Percentiles rank a stretch among this genome's conserved stretches.
Conservation (phyloP, 352 stramenopile genomes). For the Phytophthora sansomeana region DNA sequence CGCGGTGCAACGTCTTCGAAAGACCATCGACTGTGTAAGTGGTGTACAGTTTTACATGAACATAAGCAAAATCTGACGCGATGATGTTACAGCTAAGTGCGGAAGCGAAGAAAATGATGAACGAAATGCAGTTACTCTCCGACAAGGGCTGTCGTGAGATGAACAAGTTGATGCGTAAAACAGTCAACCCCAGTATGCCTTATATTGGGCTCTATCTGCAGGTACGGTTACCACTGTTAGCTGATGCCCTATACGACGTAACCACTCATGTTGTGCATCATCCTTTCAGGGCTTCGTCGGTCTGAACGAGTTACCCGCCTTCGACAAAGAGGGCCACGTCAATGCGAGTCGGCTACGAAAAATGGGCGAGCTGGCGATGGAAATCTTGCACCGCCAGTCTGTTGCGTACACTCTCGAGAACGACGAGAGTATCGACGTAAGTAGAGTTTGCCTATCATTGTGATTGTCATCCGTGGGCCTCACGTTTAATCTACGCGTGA, state of each 20-base stretch:
- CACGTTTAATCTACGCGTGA: not conserved
- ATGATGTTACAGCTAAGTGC: slow-evolving; percentile 53
- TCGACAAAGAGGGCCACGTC: slow-evolving; percentile 70
- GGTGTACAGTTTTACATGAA: not conserved
- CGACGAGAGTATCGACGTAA: slow-evolving; percentile 67
- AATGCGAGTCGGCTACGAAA: slow-evolving; percentile 77
- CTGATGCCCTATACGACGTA: not conserved
- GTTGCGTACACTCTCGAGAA: slow-evolving; percentile 71
- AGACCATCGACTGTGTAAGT: slow-evolving; percentile 79
- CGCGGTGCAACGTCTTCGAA: slow-evolving; percentile 81
- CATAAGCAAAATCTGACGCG: not conserved
- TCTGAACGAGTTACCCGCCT: slow-evolving; percentile 81
- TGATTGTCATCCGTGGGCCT: not conserved
- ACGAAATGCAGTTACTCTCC: slow-evolving; percentile 81
- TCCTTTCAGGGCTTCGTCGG: slow-evolving; percentile 71
- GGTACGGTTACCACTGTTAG: slow-evolving; percentile 36
- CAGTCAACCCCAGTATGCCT: slow-evolving; percentile 80
- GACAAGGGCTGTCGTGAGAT: slow-evolving; percentile 88
- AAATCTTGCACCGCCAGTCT: slow-evolving; percentile 82
- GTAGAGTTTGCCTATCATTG: slow-evolving; percentile 19
- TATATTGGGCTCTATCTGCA: slow-evolving; percentile 90
- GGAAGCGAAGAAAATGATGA: slow-evolving; percentile 75
- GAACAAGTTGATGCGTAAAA: slow-evolving; percentile 85
- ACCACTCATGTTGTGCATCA: slow-evolving; percentile 8
- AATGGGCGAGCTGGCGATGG: slow-evolving; percentile 78